Percentiles rank a stretch among this genome's conserved stretches.
Evolutionary conservation across 2,329 filamentous ascomycete genomes (phyloP).

Genomic region (Ambrosiella xylebori): DNA sequence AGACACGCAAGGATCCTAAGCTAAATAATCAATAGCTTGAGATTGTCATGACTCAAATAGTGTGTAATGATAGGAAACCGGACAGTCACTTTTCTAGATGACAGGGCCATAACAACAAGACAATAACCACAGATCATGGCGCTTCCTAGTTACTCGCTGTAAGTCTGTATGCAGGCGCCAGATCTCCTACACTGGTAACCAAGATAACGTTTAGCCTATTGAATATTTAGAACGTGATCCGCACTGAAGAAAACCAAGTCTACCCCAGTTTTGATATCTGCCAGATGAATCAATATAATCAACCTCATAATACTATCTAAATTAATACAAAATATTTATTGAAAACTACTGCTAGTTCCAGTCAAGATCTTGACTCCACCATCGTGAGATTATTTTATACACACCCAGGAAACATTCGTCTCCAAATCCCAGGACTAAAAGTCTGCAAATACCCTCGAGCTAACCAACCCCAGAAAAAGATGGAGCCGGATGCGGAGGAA

Average conservation of each 20-base stretch:
- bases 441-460: background rate
- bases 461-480: constrained; percentile 5
- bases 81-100: background rate
- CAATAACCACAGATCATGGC: no score
- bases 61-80: background rate
- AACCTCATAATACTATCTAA: no score
- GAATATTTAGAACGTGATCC: no score
- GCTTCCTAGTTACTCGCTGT: no score
- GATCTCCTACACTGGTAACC: no score
- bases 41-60: background rate
- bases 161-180: no score
- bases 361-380: background rate
- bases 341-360: no score
- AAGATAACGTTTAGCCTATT: no score
- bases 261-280: no score
- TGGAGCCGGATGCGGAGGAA: constrained; percentile 4
- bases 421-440: background rate
- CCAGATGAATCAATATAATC: no score
- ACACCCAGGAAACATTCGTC: background rate
- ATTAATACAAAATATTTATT: no score
- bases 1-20: background rate
- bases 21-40: background rate
- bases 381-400: background rate
- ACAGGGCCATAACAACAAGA: background rate
- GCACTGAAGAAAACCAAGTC: no score